A percentile compares a stretch with the other conserved stretches of the same genome.
Evolutionary conservation across 2,329 filamentous ascomycete genomes (phyloP).

Genomic region (Emmonsiellopsis sp.): DNA sequence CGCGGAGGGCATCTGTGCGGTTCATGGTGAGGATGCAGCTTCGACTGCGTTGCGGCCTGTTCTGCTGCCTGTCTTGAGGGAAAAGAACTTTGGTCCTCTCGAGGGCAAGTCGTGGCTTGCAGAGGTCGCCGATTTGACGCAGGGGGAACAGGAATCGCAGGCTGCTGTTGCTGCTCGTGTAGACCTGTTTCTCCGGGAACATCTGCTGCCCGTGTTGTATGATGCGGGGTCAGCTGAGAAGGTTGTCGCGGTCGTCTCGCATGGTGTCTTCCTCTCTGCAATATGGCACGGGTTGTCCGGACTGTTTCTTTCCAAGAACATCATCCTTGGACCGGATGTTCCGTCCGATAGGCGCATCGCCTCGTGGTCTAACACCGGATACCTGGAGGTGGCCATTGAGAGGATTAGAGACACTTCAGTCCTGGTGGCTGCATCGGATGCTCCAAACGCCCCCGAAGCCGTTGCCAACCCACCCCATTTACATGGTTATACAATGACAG

Average conservation of each 20-base stretch:
- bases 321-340: constrained; percentile 33
- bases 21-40: constrained; percentile 4
- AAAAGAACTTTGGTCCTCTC: constrained; percentile 32
- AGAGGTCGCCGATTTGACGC: constrained; percentile 25
- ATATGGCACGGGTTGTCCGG: constrained; percentile 55
- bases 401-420: not conserved
- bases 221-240: constrained; percentile 21
- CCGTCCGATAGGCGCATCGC: constrained; percentile 33
- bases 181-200: constrained; percentile 54
- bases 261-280: constrained; percentile 68
- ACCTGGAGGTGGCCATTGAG: constrained; percentile 38
- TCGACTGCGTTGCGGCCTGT: constrained; percentile 2
- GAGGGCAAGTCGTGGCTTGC: constrained; percentile 21
- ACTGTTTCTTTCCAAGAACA: constrained; percentile 41
- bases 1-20: constrained; percentile 20
- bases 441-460: not conserved
- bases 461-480: constrained; percentile 7
- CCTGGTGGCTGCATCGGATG: not conserved
- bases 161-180: constrained; percentile 57
- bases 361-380: constrained; percentile 58
- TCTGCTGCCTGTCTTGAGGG: constrained; percentile 20
- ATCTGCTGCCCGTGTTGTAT: constrained; percentile 51
- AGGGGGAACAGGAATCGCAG: constrained; percentile 58
- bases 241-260: constrained; percentile 62
- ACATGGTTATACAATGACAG: constrained; percentile 37